Evolutionary conservation across 441 rosid genomes (phyloP).

Genomic region (Populus hybrid): DNA sequence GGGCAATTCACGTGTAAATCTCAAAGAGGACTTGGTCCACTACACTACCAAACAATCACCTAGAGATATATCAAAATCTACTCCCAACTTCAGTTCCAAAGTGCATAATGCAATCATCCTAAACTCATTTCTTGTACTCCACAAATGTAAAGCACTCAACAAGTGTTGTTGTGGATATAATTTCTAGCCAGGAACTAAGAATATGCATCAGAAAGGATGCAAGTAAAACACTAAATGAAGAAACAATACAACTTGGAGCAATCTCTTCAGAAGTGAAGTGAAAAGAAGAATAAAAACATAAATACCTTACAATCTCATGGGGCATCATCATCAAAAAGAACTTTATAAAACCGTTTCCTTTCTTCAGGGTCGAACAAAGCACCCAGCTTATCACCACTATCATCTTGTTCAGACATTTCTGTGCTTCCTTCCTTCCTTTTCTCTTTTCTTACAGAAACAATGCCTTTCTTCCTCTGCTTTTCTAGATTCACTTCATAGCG

Average conservation of each 20-base stretch:
- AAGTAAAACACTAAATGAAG: background rate
- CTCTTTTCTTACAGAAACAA: slow-evolving; percentile 28
- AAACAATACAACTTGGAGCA: background rate
- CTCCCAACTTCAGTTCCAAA: background rate
- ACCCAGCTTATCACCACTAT: slow-evolving; percentile 37
- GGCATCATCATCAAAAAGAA: slow-evolving; percentile 54
- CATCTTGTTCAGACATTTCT: slow-evolving; percentile 46
- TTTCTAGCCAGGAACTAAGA: background rate
- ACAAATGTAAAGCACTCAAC: background rate
- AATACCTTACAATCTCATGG: slow-evolving; percentile 14
- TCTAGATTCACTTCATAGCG: slow-evolving; percentile 51
- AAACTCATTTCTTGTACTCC: background rate
- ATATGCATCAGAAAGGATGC: background rate
- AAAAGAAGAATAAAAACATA: background rate
- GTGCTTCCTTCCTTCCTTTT: slow-evolving; percentile 32
- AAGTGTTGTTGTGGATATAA: background rate
- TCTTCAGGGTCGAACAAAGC: slow-evolving; percentile 80
- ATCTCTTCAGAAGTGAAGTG: background rate
- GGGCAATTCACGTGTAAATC: background rate
- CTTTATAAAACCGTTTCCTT: slow-evolving; percentile 74
- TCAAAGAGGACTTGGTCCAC: background rate
- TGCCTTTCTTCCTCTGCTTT: slow-evolving; percentile 56
- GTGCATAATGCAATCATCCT: background rate
- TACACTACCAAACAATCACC: background rate
- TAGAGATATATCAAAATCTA: background rate